Evolutionary conservation across 2,329 filamentous ascomycete species (phyloP).

Genomic region (Boeremia lycopersici): DNA sequence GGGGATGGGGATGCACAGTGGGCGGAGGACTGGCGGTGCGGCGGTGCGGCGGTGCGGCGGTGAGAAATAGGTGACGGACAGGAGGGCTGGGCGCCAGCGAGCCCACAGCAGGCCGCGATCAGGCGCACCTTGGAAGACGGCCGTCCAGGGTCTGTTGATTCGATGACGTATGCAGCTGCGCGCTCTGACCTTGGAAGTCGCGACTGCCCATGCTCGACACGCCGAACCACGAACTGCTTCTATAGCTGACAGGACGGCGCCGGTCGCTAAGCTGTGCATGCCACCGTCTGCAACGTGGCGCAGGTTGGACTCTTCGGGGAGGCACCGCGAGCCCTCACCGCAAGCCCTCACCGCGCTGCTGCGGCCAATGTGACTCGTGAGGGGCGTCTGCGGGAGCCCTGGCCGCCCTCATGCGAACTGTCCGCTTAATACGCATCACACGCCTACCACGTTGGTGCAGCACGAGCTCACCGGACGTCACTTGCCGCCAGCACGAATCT

Average conservation of each 20-base stretch:
- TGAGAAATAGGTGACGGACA: constrained; percentile 10
- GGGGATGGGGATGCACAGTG: constrained; percentile 12
- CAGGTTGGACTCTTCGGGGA: background rate
- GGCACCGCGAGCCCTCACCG: background rate
- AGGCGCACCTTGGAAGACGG: constrained; percentile 14
- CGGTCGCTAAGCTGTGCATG: background rate
- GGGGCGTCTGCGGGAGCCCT: background rate
- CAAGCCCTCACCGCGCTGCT: constrained; percentile 4
- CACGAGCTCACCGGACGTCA: constrained; percentile 12
- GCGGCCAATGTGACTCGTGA: background rate
- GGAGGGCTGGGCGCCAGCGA: constrained; percentile 8
- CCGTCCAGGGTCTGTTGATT: background rate
- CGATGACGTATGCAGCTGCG: background rate
- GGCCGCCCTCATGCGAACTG: constrained; percentile 10
- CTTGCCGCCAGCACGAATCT: background rate
- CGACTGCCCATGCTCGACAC: background rate
- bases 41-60: constrained; percentile 1
- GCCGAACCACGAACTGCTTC: background rate
- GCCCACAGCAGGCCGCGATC: constrained; percentile 10
- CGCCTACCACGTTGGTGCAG: background rate
- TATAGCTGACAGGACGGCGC: background rate
- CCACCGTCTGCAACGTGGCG: background rate
- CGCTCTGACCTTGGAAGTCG: constrained; percentile 1
- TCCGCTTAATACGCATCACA: constrained; percentile 13
- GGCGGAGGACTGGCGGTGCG: constrained; percentile 1